Evolutionary conservation across 1,139 yeast genomes (phyloP).

Genomic region (Starmera stellimalicola): DNA sequence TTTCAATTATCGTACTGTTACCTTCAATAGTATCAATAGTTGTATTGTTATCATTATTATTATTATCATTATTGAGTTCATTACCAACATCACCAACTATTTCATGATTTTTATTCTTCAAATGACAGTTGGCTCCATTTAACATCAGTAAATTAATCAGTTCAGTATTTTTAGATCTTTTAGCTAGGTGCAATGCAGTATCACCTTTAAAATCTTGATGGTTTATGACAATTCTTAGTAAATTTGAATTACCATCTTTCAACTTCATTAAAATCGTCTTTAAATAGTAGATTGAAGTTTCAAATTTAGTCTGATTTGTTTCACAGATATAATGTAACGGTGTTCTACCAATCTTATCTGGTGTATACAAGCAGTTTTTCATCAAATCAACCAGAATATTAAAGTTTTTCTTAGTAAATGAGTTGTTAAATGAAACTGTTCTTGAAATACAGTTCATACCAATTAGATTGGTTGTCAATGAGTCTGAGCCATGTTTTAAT

Average conservation of each 20-base stretch:
- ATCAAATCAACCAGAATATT: constrained; percentile 60
- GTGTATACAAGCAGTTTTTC: constrained; percentile 60
- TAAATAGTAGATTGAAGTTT: constrained; percentile 30
- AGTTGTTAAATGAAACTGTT: constrained; percentile 77
- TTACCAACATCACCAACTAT: background rate
- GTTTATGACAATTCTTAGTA: constrained; percentile 52
- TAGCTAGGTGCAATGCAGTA: constrained; percentile 58
- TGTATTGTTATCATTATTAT: background rate
- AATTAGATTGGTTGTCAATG: constrained; percentile 57
- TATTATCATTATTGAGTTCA: constrained; percentile 1
- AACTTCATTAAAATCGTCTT: constrained; percentile 27
- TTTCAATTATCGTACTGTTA: background rate
- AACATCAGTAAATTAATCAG: constrained; percentile 32
- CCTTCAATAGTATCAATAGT: background rate
- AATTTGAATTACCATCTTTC: constrained; percentile 28
- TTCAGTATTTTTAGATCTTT: constrained; percentile 26
- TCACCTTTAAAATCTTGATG: constrained; percentile 65
- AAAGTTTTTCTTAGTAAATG: constrained; percentile 72
- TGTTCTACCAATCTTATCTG: constrained; percentile 64
- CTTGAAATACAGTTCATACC: constrained; percentile 87
- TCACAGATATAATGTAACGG: constrained; percentile 69
- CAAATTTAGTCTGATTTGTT: constrained; percentile 39
- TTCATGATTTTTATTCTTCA: constrained; percentile 5
- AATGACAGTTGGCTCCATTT: constrained; percentile 37
- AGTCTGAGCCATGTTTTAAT: constrained; percentile 65